phyloP scores from a whole-genome alignment of 2,329 filamentous ascomycete genomes.

The Penicillium sp. region DNA sequence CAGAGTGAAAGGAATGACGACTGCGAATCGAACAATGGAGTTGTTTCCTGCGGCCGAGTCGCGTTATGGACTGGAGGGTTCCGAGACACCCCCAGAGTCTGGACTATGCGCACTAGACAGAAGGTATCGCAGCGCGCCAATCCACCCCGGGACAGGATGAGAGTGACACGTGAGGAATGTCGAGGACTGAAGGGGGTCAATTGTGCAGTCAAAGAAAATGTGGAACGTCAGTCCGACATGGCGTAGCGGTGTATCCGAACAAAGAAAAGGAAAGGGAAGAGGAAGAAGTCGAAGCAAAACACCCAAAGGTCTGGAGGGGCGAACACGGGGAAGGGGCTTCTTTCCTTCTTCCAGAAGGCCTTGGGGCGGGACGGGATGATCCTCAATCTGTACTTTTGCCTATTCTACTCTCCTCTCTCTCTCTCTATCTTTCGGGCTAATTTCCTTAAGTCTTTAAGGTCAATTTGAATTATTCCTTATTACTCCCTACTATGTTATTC shows the following conservation, averaged over 20 bases:
- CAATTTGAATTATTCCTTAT: neutral
- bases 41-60: conserved; percentile 35
- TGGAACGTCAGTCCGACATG: conserved; percentile 19
- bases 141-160: neutral
- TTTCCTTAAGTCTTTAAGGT: no score
- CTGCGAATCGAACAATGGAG: conserved; percentile 31
- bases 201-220: conserved; percentile 1
- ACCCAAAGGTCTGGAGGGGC: conserved; percentile 16
- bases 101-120: conserved; percentile 1
- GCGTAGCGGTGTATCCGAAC: conserved; percentile 4
- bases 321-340: conserved; percentile 27
- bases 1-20: conserved; percentile 18
- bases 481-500: neutral
- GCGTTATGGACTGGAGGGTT: conserved; percentile 23
- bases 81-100: conserved; percentile 22
- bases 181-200: conserved; percentile 6
- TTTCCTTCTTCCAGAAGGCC: conserved; percentile 26
- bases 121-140: conserved; percentile 8
- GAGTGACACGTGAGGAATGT: conserved; percentile 8
- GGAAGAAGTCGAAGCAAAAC: neutral
- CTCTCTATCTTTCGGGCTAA: neutral
- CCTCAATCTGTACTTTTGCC: conserved; percentile 9
- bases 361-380: conserved; percentile 27
- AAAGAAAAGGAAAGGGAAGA: conserved; percentile 5
- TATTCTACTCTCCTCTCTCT: neutral